Base-by-base conservation (phyloP, 805 yeast species). In the Kodamaea kaohsiungensis region DNA sequence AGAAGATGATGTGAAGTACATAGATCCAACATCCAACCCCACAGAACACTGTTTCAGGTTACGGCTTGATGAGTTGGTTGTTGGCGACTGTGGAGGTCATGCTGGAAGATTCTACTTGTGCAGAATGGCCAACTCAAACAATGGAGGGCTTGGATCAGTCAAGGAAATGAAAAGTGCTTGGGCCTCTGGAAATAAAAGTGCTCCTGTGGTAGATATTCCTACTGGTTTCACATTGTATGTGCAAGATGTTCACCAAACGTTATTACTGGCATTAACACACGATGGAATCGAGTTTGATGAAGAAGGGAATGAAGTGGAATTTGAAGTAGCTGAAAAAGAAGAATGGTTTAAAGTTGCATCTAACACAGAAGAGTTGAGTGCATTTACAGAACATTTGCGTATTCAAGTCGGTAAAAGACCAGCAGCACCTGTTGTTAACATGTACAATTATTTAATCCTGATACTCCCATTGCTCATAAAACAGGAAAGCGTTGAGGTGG, bases 21-120 rank as follows among this genome's bases (percentile, higher is more conserved):
- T 73, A 10, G 79, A 75, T 48, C 79, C 79, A 5, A 63, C 71
- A 0, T 67, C 77, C 1, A 65, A 73, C 54, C 79, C 80, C 1
- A 55, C 66, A 22, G 55, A 53, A 5, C 78, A 75, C 57, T 62
- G 68, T 9, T 58, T 74, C 58, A 56, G 68, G 12, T 56, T 73
- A 43, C 59, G 80, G 40, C 47, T 76, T 7, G 65, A 70, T 42
- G 78, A 75, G 50, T 60, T 65, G 54, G 58, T 74, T 13, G 67
- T 67, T 2, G 79, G 79, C 5, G 80, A 76, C 58, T 56, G 66
- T 39, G 80, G 80, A 0, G 72, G 71, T 50, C 60, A 66, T 43
- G 59, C 74, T 3, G 80, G 80, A 15, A 58, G 80, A 40, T 75
- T 76, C 50, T 73, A 65, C 58, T 59, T 76, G 43, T 69, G 70